Evolutionary conservation across 345 rosid genomes (phyloP), one percentile per base, ranked within the genome.

Genomic region (Linum trigynum): DNA sequence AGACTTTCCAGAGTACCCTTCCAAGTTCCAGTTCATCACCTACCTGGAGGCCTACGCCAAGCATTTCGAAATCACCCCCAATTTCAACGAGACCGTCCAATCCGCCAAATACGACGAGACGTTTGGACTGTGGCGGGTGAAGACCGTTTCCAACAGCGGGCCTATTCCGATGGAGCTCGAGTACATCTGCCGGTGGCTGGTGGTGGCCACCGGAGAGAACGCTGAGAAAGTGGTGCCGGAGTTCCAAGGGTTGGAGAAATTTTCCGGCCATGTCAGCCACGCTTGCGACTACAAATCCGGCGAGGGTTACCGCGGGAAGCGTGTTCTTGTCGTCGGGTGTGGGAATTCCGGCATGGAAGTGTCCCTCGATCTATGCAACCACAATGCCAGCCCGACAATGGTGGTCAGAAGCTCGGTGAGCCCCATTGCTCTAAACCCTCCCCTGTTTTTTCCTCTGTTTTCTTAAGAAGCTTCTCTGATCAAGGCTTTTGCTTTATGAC

Each of bases 191-290:
- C 35, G 60, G 37, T 57, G 60, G 60, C 60, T 57, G 6, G 60
- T 57, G 60, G 60, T 57, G 60, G 60, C 60, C 60, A 57, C 60
- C 10, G 60, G 60, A 10, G 60, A 57, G 60, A 57, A 57, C 17
- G 60, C 60, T 0, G 60, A 57, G 60, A 8, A 36, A 32, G 60
- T 57, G 9, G 17, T 57, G 37, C 60, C 60, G 60, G 60, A 57
- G 23, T 3, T 57, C 37, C 35, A 57, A 0, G 60, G 60, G 10
- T 7, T 57, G 11, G 60, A 2, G 2, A 8, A 57, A 36, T 57
- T 57, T 36, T 3, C 37, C 60, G 60, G 60, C 4, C 35, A 57
- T 32, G 60, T 57, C 6, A 57, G n/a, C 17, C 60, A 57, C 37
- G 60, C 60, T 36, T 57, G 23, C 32, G 60, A 57, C 9, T 57